Evolutionary conservation across 352 stramenopile genomes (phyloP).

Genomic region (Globisporangium irregulare): DNA sequence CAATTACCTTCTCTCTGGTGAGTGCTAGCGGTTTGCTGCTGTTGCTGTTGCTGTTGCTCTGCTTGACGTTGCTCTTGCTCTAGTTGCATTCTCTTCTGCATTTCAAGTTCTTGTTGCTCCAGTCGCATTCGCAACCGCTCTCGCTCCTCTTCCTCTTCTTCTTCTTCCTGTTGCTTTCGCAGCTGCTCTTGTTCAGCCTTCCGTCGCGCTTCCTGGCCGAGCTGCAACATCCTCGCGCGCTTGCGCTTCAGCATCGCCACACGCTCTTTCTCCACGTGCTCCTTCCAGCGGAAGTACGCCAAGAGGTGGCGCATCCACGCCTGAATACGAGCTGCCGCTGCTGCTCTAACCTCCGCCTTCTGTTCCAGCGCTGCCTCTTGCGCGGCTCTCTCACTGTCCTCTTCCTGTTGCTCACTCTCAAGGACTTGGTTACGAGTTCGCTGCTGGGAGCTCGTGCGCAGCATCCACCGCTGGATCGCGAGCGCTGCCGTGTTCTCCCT

Average conservation of each 20-base stretch:
- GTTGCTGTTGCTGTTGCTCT: conserved; percentile 1
- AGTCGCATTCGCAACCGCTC: neutral
- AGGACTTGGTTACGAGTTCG: conserved; percentile 2
- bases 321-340: conserved; percentile 10
- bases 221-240: conserved; percentile 7
- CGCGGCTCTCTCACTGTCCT: neutral
- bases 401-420: neutral
- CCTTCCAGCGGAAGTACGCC: conserved; percentile 26
- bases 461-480: conserved; percentile 45
- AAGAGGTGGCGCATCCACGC: conserved; percentile 28
- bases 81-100: conserved; percentile 10
- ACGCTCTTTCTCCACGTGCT: conserved; percentile 16
- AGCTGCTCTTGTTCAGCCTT: conserved; percentile 13
- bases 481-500: conserved; percentile 15
- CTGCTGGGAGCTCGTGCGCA: conserved; percentile 29
- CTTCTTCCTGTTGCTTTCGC: conserved; percentile 8
- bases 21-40: neutral
- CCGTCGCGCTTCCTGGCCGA: conserved; percentile 7
- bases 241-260: conserved; percentile 5
- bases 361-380: conserved; percentile 8
- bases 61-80: conserved; percentile 9
- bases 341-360: neutral
- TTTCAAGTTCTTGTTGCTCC: conserved; percentile 12
- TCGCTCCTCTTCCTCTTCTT: neutral
- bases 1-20: neutral